A percentile compares a stretch with the other conserved stretches of the same genome.
Evolutionary conservation across 2,329 filamentous ascomycete genomes (phyloP).

Genomic region (Ceratocystis cacaofunesta): DNA sequence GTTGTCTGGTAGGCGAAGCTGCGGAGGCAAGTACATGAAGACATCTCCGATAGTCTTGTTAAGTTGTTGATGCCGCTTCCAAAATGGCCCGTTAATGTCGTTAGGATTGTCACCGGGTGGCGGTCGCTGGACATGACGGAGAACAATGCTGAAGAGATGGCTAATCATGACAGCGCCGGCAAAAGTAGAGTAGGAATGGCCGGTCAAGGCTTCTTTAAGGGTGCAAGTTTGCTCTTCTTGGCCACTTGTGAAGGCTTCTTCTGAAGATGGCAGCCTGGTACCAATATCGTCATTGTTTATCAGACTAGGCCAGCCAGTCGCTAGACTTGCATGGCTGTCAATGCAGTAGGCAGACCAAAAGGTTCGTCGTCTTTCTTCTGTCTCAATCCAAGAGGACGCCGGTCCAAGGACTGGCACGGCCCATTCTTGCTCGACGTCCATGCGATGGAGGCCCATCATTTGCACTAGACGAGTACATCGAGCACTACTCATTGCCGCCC

Average conservation of each 20-base stretch:
- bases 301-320: slow-evolving; percentile 77
- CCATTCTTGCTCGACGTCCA: slow-evolving; percentile 51
- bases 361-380: slow-evolving; percentile 59
- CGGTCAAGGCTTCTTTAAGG: slow-evolving; percentile 49
- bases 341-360: slow-evolving; percentile 78
- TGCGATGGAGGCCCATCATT: slow-evolving; percentile 71
- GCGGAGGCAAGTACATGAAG: slow-evolving; percentile 62
- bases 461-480: slow-evolving; percentile 54
- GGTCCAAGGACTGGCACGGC: slow-evolving; percentile 61
- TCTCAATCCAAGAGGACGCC: slow-evolving; percentile 64
- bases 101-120: slow-evolving; percentile 56
- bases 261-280: slow-evolving; percentile 66
- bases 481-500: slow-evolving; percentile 70
- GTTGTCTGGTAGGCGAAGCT: slow-evolving; percentile 55
- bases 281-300: slow-evolving; percentile 63
- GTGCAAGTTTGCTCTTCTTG: slow-evolving; percentile 46
- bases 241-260: slow-evolving; percentile 58
- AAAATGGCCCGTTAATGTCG: slow-evolving; percentile 60
- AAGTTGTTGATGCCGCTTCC: slow-evolving; percentile 69
- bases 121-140: slow-evolving; percentile 64
- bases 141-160: slow-evolving; percentile 65
- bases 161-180: slow-evolving; percentile 59
- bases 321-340: slow-evolving; percentile 74
- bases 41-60: slow-evolving; percentile 68
- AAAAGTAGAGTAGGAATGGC: slow-evolving; percentile 52